Conservation (phyloP, 108 stramenopile species). For the Discostella stelligeroides region DNA sequence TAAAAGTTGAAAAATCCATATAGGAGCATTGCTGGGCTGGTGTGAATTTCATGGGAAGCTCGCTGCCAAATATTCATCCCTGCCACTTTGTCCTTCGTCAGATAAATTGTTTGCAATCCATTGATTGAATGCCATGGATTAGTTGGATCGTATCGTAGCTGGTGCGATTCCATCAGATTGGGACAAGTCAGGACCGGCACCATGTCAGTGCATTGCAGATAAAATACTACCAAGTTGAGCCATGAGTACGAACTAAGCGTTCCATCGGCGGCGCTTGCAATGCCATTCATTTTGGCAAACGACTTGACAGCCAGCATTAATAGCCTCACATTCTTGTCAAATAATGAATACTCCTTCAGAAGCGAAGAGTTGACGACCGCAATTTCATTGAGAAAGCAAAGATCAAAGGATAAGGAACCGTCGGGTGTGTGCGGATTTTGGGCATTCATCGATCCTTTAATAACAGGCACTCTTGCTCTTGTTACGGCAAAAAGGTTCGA, state of each 20-base stretch:
- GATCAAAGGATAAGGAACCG: conserved; percentile 74
- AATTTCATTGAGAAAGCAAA: conserved; percentile 88
- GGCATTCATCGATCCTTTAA: conserved; percentile 65
- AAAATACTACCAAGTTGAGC: conserved; percentile 83
- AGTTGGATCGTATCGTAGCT: conserved; percentile 39
- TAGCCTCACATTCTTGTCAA: conserved; percentile 60
- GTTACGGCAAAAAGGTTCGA: conserved; percentile 54
- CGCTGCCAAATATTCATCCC: conserved; percentile 44
- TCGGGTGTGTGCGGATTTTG: conserved; percentile 67
- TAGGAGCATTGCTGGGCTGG: conserved; percentile 53
- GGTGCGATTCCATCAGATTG: conserved; percentile 51
- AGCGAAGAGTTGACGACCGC: conserved; percentile 79
- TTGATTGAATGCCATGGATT: conserved; percentile 72
- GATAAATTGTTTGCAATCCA: conserved; percentile 62
- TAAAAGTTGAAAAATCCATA: conserved; percentile 86
- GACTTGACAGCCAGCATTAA: conserved; percentile 79
- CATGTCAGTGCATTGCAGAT: conserved; percentile 74
- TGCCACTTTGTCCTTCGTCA: conserved; percentile 50
- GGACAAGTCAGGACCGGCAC: conserved; percentile 71
- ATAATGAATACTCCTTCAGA: conserved; percentile 75
- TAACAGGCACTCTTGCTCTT: conserved; percentile 76
- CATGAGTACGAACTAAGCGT: conserved; percentile 76
- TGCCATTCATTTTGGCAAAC: conserved; percentile 63
- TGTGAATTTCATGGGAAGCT: conserved; percentile 25
- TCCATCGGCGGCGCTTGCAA: conserved; percentile 69